These are phyloP conservation scores for Cercophora newfieldiana DNA, from an alignment of 495 filamentous ascomycete species.

Conservation along the genomic window DNA sequence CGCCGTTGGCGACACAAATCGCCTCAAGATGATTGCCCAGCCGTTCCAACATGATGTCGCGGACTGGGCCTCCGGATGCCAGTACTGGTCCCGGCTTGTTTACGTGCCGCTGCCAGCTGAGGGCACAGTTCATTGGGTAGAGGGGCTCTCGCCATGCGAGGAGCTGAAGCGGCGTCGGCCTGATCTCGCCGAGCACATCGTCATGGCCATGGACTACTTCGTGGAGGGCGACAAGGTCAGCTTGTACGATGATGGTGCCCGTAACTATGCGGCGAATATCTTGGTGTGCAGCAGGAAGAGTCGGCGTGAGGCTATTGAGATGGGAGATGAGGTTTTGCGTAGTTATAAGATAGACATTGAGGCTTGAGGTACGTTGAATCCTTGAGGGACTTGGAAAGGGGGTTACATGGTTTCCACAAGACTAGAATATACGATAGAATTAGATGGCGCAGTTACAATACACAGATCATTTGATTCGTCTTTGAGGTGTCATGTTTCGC, in stretches of 20 bases:
- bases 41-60: constrained; percentile 25
- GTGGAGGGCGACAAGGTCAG: constrained; percentile 22
- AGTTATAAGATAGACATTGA: constrained; percentile 20
- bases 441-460: too few species aligned
- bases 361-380: background rate
- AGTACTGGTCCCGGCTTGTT: constrained; percentile 34
- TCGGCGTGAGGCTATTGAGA: constrained; percentile 23
- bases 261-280: constrained; percentile 31
- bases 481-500: too few species aligned
- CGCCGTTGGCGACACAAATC: constrained; percentile 28
- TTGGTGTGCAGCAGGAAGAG: constrained; percentile 26
- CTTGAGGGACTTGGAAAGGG: background rate
- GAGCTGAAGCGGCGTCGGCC: constrained; percentile 28
- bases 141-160: constrained; percentile 26
- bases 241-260: constrained; percentile 28
- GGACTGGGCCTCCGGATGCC: constrained; percentile 12
- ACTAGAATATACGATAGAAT: too few species aligned
- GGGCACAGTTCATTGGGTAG: constrained; percentile 19
- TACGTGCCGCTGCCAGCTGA: constrained; percentile 30
- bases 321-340: constrained; percentile 27
- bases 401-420: too few species aligned
- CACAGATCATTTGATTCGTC: too few species aligned
- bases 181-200: constrained; percentile 26
- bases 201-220: constrained; percentile 27
- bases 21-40: constrained; percentile 26